Evolutionary conservation across 192 early-diverging fungal genomes (phyloP).

Genomic region (Powellomyces hirtus): DNA sequence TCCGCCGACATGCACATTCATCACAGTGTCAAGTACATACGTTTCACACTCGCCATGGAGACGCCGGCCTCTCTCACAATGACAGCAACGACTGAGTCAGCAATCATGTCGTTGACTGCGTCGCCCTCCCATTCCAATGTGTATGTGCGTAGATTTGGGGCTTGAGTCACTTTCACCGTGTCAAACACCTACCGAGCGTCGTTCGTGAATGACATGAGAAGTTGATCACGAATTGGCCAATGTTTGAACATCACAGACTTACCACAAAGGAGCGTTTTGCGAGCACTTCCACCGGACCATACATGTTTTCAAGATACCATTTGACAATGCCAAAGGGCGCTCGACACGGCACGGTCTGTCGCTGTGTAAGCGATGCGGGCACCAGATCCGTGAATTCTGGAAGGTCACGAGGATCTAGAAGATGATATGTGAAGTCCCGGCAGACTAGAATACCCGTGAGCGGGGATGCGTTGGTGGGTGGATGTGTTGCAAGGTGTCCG

Average conservation of each 20-base stretch:
- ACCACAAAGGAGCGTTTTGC: conserved; percentile 36
- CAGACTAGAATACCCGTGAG: conserved; percentile 78
- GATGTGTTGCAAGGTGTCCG: conserved; percentile 76
- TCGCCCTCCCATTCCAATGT: conserved; percentile 90
- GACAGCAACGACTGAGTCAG: conserved; percentile 81
- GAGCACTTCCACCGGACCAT: conserved; percentile 62
- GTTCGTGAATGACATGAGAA: background rate
- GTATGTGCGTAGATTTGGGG: conserved; percentile 56
- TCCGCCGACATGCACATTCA: background rate
- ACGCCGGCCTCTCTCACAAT: conserved; percentile 81
- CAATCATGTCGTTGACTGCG: conserved; percentile 92
- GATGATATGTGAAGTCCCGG: conserved; percentile 85
- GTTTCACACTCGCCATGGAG: conserved; percentile 87
- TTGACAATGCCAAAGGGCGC: conserved; percentile 76
- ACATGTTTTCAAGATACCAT: conserved; percentile 94
- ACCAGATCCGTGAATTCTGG: conserved; percentile 78
- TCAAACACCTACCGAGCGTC: conserved; percentile 61
- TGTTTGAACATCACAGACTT: background rate
- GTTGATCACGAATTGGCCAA: background rate
- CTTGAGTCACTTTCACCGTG: conserved; percentile 69
- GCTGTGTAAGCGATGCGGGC: conserved; percentile 74
- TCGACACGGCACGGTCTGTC: conserved; percentile 70
- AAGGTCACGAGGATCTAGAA: conserved; percentile 80
- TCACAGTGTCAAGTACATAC: conserved; percentile 19
- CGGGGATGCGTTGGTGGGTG: conserved; percentile 65